A percentile compares a stretch with the other conserved stretches of the same genome.
These are phyloP conservation scores for Magnolia changhungtana DNA, from an alignment of 164 flowering plant species.

Conservation along the genomic window DNA sequence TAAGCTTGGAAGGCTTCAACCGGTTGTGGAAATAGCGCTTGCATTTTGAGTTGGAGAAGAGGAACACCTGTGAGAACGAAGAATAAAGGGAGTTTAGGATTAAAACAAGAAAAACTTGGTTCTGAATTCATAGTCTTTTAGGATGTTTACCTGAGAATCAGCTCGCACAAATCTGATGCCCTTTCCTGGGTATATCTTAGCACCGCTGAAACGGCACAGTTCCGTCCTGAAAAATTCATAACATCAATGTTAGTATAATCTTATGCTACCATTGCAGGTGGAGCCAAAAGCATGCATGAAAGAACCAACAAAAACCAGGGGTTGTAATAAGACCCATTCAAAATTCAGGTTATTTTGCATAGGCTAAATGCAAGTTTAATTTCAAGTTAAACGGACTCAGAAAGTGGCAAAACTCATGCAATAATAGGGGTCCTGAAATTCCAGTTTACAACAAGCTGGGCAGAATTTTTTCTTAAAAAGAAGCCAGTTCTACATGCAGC, in stretches of 20 bases:
- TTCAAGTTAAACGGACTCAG: too few relatives aligned
- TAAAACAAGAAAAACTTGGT: background rate
- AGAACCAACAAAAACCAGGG: background rate
- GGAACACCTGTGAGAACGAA: conserved; percentile 32
- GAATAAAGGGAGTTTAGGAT: background rate
- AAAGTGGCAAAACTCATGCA: too few relatives aligned
- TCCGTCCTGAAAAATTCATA: conserved; percentile 38
- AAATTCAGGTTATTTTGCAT: too few relatives aligned
- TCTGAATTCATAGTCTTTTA: background rate
- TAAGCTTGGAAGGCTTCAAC: conserved; percentile 82
- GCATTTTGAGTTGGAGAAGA: conserved; percentile 79
- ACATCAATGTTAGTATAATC: background rate
- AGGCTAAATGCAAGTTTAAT: too few relatives aligned
- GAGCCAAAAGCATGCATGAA: background rate
- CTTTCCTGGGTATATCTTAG: conserved; percentile 48
- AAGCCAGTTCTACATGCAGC: too few relatives aligned
- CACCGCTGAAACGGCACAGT: conserved; percentile 49
- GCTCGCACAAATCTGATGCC: conserved; percentile 46
- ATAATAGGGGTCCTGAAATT: too few relatives aligned
- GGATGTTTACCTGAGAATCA: conserved; percentile 35
- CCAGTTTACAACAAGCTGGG: too few relatives aligned
- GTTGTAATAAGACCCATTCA: background rate
- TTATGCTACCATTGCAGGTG: background rate
- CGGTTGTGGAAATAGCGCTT: conserved; percentile 82
- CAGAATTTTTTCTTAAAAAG: too few relatives aligned